Percentiles rank a stretch among this genome's conserved stretches.
These are phyloP conservation scores for Penicillium sp. DNA, from an alignment of 2,329 filamentous ascomycete species.

Conservation along the genomic window DNA sequence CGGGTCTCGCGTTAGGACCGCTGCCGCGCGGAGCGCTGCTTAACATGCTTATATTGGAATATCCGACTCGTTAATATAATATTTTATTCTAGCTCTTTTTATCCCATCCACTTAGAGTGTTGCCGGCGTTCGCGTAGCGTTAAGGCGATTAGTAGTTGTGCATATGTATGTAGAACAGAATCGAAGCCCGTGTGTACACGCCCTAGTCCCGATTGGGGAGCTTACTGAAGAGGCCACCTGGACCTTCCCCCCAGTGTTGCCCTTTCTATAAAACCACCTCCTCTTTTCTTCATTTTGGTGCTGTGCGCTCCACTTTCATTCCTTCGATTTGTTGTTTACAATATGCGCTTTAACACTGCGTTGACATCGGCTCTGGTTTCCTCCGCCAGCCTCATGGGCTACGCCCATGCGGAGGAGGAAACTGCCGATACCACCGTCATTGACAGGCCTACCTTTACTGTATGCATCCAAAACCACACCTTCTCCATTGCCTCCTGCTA, in stretches of 20 bases:
- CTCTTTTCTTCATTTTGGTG: slow-evolving; percentile 16
- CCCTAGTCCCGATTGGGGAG: slow-evolving; percentile 21
- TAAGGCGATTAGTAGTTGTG: too few species aligned
- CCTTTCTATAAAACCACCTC: slow-evolving; percentile 27
- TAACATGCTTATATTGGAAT: too few species aligned
- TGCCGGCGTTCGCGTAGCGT: too few species aligned
- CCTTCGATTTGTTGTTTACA: slow-evolving; percentile 29
- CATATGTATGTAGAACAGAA: slow-evolving; percentile 2
- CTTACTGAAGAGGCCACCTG: slow-evolving; percentile 39
- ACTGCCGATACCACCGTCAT: slow-evolving; percentile 50
- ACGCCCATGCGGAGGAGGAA: slow-evolving; percentile 61
- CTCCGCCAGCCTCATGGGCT: slow-evolving; percentile 58
- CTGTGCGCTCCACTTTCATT: slow-evolving; percentile 11
- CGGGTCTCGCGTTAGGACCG: too few species aligned
- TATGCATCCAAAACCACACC: slow-evolving; percentile 43
- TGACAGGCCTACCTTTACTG: slow-evolving; percentile 75
- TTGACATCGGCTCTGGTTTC: slow-evolving; percentile 61
- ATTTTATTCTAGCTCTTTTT: too few species aligned
- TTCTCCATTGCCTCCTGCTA: slow-evolving; percentile 2
- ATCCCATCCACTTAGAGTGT: too few species aligned
- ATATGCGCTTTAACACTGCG: slow-evolving; percentile 76
- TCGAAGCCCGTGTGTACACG: slow-evolving; percentile 7
- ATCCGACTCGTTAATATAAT: too few species aligned
- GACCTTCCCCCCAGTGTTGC: slow-evolving; percentile 24
- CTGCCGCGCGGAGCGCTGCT: too few species aligned